phyloP scores from a whole-genome alignment of 371 early-diverging fungal species.

The Chytridium lagenaria region DNA sequence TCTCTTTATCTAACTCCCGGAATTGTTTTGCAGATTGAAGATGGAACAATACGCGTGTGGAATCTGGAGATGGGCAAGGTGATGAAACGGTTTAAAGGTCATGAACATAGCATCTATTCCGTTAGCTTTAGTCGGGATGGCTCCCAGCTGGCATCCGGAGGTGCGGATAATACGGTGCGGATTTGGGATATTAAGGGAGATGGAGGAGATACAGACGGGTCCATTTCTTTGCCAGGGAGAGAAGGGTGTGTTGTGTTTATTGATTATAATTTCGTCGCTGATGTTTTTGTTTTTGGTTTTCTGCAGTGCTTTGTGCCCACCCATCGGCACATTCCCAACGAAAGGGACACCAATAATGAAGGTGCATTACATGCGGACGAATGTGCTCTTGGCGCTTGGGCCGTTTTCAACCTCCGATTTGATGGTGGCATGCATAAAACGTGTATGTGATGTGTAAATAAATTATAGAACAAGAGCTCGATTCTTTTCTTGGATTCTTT shows the following conservation, averaged over 20 bases:
- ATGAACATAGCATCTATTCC: constrained; percentile 86
- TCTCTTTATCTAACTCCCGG: no score
- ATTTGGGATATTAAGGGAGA: constrained; percentile 89
- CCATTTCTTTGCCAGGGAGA: neutral
- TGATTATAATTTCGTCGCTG: constrained; percentile 2
- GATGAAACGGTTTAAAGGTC: constrained; percentile 84
- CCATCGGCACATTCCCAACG: constrained; percentile 85
- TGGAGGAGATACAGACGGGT: constrained; percentile 17
- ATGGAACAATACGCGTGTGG: constrained; percentile 92
- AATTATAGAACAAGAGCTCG: no score
- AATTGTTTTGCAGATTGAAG: constrained; percentile 81
- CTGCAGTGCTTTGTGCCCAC: constrained; percentile 49
- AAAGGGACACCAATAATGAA: constrained; percentile 92
- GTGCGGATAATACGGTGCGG: constrained; percentile 91
- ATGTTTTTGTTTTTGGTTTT: no score
- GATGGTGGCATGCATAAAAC: no score
- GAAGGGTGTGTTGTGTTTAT: constrained; percentile 36
- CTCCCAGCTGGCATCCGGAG: constrained; percentile 85
- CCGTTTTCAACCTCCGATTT: constrained; percentile 36
- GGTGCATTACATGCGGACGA: constrained; percentile 89
- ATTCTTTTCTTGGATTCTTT: no score
- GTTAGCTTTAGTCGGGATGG: constrained; percentile 88
- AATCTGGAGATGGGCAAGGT: constrained; percentile 91
- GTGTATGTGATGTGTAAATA: no score
- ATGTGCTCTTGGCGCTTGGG: constrained; percentile 73